These are phyloP conservation scores for Durotheca rogersii DNA, from an alignment of 495 filamentous ascomycete genomes.

Conservation along the genomic window DNA sequence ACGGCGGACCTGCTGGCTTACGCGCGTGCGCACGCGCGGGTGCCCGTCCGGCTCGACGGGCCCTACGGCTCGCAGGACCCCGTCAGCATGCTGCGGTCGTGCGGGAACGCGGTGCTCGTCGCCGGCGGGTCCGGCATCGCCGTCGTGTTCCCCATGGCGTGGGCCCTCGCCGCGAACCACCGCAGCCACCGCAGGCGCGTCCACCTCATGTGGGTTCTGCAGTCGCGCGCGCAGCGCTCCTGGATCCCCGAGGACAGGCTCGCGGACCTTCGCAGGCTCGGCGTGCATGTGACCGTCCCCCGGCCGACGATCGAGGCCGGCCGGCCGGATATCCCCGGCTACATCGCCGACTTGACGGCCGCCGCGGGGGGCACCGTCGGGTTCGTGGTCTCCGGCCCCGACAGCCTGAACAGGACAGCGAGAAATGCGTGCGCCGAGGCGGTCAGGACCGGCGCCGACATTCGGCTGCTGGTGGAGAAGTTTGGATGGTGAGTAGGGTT, in stretches of 20 bases:
- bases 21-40: constrained; percentile 40
- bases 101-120: constrained; percentile 52
- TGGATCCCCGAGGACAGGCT: constrained; percentile 54
- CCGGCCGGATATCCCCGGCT: constrained; percentile 49
- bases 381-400: constrained; percentile 56
- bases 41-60: constrained; percentile 51
- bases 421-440: constrained; percentile 53
- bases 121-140: constrained; percentile 65
- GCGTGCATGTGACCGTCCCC: constrained; percentile 53
- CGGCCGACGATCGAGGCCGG: constrained; percentile 52
- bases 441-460: constrained; percentile 41
- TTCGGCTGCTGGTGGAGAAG: constrained; percentile 50
- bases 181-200: constrained; percentile 41
- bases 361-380: constrained; percentile 37
- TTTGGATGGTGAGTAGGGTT: constrained; percentile 57
- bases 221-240: constrained; percentile 47
- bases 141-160: constrained; percentile 55
- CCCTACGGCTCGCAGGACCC: constrained; percentile 54
- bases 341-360: constrained; percentile 37
- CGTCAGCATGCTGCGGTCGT: constrained; percentile 42
- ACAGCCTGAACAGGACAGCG: constrained; percentile 52
- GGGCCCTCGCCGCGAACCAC: constrained; percentile 35
- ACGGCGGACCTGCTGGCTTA: constrained; percentile 54
- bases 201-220: constrained; percentile 59
- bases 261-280: constrained; percentile 44